These are phyloP conservation scores for Yarrowia yakushimensis DNA, from an alignment of 805 yeast genomes.

Conservation along the genomic window DNA sequence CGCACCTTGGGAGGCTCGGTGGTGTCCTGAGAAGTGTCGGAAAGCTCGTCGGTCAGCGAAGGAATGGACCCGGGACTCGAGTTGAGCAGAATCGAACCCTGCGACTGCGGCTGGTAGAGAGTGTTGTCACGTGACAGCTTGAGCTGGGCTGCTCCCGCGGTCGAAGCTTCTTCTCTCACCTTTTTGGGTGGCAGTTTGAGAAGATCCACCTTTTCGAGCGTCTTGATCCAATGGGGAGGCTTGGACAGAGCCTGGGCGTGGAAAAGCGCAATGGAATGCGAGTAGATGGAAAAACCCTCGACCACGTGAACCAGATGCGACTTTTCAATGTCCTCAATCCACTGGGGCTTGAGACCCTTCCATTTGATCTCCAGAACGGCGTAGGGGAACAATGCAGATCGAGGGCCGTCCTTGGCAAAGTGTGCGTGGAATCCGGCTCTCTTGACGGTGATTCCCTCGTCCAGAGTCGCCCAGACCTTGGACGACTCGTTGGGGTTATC, in stretches of 20 bases:
- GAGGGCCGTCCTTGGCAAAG: neutral
- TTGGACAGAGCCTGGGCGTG: constrained; percentile 37
- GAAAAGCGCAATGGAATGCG: constrained; percentile 39
- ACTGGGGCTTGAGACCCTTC: constrained; percentile 40
- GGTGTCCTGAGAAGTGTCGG: constrained; percentile 10
- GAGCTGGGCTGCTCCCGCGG: neutral
- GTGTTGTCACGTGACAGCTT: neutral
- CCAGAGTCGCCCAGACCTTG: constrained; percentile 41
- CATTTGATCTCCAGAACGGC: constrained; percentile 50
- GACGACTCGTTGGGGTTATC: constrained; percentile 26
- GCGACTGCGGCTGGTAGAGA: no score
- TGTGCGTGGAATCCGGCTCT: constrained; percentile 1
- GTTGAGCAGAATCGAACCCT: constrained; percentile 19
- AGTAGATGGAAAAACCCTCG: constrained; percentile 41
- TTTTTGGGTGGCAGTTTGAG: constrained; percentile 35
- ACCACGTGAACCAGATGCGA: constrained; percentile 51
- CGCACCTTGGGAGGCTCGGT: constrained; percentile 35
- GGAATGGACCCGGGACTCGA: constrained; percentile 11
- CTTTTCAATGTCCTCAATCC: constrained; percentile 42
- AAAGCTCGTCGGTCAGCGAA: constrained; percentile 5
- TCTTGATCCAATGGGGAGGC: constrained; percentile 43
- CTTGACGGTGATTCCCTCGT: constrained; percentile 31
- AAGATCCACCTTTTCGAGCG: constrained; percentile 42
- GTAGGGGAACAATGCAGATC: constrained; percentile 43
- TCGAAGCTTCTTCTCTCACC: neutral